Conservation (phyloP, 2,329 filamentous ascomycete species). For the Xylaria digitata region DNA sequence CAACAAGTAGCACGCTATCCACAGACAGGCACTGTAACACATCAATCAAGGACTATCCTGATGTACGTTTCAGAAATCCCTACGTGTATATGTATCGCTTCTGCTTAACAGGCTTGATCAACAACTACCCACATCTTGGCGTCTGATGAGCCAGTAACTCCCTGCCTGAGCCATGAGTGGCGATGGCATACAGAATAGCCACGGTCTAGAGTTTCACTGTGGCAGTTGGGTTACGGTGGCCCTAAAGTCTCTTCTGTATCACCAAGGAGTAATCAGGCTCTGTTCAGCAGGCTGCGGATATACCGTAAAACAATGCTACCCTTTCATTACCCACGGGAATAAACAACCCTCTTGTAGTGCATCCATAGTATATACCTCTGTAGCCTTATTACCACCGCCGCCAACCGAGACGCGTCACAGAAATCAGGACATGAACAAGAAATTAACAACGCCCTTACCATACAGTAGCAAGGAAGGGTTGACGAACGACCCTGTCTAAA, state of each 20-base stretch:
- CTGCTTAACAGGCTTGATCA: neutral
- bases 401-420: too few species aligned
- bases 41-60: conserved; percentile 18
- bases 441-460: too few species aligned
- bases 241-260: neutral
- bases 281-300: too few species aligned
- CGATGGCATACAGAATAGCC: neutral
- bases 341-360: too few species aligned
- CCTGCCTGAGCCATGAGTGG: neutral
- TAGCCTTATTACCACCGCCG: neutral
- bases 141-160: conserved; percentile 24
- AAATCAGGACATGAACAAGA: too few species aligned
- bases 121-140: conserved; percentile 21
- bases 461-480: too few species aligned
- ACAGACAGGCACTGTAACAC: conserved; percentile 18
- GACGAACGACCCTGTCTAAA: too few species aligned
- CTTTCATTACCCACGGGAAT: too few species aligned
- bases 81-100: neutral
- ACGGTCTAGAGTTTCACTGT: neutral
- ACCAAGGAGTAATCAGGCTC: too few species aligned
- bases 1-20: neutral
- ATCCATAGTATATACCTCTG: too few species aligned
- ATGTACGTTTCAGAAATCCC: conserved; percentile 27
- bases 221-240: neutral
- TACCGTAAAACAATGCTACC: too few species aligned